A percentile compares a stretch with the other conserved stretches of the same genome.
These are phyloP conservation scores for Rhododendron vialii DNA, from an alignment of 148 eudicot genomes.

Conservation along the genomic window DNA sequence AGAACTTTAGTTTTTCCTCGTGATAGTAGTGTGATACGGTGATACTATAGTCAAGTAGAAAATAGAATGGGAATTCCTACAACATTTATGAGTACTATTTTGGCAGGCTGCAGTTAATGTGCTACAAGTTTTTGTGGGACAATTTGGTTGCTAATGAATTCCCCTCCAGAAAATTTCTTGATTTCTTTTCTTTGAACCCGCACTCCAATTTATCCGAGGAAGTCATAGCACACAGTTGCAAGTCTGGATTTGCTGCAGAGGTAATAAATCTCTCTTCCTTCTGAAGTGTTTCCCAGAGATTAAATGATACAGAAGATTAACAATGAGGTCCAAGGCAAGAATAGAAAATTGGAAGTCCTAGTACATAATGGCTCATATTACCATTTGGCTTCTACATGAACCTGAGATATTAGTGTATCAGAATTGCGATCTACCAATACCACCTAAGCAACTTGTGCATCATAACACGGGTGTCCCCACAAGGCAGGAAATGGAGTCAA, in stretches of 20 bases:
- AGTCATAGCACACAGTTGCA: constrained; percentile 39
- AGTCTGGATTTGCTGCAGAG: constrained; percentile 66
- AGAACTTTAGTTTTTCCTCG: not conserved
- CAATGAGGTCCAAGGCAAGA: not conserved
- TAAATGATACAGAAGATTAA: not conserved
- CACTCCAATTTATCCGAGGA: constrained; percentile 50
- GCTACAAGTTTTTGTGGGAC: constrained; percentile 89
- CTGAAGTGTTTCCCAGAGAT: not conserved
- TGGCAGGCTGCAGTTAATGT: constrained; percentile 85
- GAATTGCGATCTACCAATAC: not conserved
- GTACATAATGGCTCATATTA: not conserved
- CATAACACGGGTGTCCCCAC: not conserved
- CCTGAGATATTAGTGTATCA: not conserved
- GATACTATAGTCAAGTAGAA: not conserved
- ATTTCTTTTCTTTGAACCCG: constrained; percentile 66
- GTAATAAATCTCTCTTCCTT: constrained; percentile 26
- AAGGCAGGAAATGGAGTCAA: not conserved
- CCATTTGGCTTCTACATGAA: not conserved
- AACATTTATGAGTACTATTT: constrained; percentile 1
- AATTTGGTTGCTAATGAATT: constrained; percentile 48
- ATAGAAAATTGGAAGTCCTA: not conserved
- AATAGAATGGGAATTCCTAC: not conserved
- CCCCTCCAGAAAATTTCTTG: constrained; percentile 47
- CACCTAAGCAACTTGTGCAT: not conserved
- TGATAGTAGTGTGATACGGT: not conserved